A percentile compares a stretch with the other conserved stretches of the same genome.
phyloP scores from a whole-genome alignment of 495 filamentous ascomycete genomes.

The Penicillium alfredii region DNA sequence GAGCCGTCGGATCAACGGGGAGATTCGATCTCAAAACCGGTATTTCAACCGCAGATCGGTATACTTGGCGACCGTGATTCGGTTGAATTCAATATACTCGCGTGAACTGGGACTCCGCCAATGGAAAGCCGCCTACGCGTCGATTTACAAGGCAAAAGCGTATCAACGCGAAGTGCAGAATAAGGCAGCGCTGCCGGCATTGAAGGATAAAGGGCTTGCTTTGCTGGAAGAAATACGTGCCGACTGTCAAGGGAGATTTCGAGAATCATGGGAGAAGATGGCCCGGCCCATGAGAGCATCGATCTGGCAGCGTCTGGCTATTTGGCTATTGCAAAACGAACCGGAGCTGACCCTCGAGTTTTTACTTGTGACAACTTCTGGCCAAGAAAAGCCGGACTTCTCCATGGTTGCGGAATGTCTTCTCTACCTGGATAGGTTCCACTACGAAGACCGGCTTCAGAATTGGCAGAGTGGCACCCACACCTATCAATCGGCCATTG shows the following conservation, averaged over 20 bases:
- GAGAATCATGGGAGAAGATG: conserved; percentile 36
- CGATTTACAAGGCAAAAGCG: conserved; percentile 24
- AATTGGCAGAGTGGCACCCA: conserved; percentile 14
- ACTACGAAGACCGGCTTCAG: conserved; percentile 16
- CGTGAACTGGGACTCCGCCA: conserved; percentile 8
- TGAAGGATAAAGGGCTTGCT: conserved; percentile 12
- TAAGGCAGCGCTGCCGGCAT: conserved; percentile 5
- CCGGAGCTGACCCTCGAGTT: conserved; percentile 41
- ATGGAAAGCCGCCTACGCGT: conserved; percentile 25
- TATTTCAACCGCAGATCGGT: conserved; percentile 14
- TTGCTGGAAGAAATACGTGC: conserved; percentile 22
- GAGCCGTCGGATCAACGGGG: conserved; percentile 12
- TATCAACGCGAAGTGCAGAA: conserved; percentile 12
- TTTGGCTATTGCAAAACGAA: conserved; percentile 44
- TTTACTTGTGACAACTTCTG: conserved; percentile 42
- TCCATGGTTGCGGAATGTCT: conserved; percentile 50
- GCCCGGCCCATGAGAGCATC: conserved; percentile 19
- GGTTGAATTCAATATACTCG: conserved; percentile 22
- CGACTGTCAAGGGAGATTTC: conserved; percentile 30
- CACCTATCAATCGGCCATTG: conserved; percentile 23
- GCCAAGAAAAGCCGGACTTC: conserved; percentile 34
- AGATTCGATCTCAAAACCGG: conserved; percentile 14
- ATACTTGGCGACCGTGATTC: conserved; percentile 12
- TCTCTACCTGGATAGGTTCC: conserved; percentile 33
- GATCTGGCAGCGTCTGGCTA: conserved; percentile 49